A percentile compares a stretch with the other conserved stretches of the same genome.
phyloP scores from a whole-genome alignment of 2,329 filamentous ascomycete genomes.

The Diaporthe aspalathi region DNA sequence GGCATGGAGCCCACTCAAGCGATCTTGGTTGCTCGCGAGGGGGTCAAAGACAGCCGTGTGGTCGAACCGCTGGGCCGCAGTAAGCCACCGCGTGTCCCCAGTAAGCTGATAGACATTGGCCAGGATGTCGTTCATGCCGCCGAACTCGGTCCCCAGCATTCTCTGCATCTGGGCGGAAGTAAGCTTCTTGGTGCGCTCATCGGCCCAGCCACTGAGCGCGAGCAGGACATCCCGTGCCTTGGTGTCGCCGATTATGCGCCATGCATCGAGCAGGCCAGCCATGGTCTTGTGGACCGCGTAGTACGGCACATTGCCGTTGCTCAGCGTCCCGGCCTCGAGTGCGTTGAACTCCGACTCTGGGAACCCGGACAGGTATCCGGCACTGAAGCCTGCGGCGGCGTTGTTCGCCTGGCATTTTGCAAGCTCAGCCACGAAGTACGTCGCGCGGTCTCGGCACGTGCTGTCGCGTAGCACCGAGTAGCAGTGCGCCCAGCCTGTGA shows the following conservation, averaged over 20 bases:
- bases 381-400: slow-evolving; percentile 53
- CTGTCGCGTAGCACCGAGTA: slow-evolving; percentile 49
- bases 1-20: slow-evolving; percentile 60
- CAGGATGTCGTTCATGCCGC: slow-evolving; percentile 65
- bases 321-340: slow-evolving; percentile 56
- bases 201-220: slow-evolving; percentile 60
- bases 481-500: slow-evolving; percentile 57
- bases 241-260: slow-evolving; percentile 56
- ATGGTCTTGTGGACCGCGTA: slow-evolving; percentile 67
- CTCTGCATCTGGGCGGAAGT: slow-evolving; percentile 59
- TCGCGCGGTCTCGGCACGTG: slow-evolving; percentile 58
- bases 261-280: slow-evolving; percentile 62
- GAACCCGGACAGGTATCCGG: slow-evolving; percentile 63
- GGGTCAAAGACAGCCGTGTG: slow-evolving; percentile 60
- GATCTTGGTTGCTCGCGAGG: slow-evolving; percentile 57
- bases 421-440: slow-evolving; percentile 58
- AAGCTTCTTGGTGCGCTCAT: slow-evolving; percentile 56
- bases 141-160: slow-evolving; percentile 62
- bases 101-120: slow-evolving; percentile 60
- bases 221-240: slow-evolving; percentile 58
- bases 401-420: slow-evolving; percentile 65
- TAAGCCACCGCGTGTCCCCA: slow-evolving; percentile 58
- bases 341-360: slow-evolving; percentile 61
- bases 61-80: slow-evolving; percentile 61
- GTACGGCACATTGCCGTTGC: slow-evolving; percentile 64